A percentile compares a stretch with the other conserved stretches of the same genome.
These are phyloP conservation scores for Diaporthe vaccinii DNA, from an alignment of 2,329 filamentous ascomycete species.

Conservation along the genomic window DNA sequence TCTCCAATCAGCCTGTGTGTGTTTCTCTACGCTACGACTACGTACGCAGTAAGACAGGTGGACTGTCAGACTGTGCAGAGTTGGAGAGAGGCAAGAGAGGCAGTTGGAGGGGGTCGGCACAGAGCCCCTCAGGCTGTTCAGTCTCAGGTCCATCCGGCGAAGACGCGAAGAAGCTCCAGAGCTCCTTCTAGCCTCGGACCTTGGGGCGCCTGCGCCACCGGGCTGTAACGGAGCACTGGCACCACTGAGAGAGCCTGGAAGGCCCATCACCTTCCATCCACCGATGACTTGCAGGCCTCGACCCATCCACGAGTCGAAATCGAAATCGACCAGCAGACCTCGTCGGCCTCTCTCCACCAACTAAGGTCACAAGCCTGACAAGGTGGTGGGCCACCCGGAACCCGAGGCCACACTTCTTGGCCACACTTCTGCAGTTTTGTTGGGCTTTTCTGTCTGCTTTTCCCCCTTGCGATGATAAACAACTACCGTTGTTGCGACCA, in stretches of 20 bases:
- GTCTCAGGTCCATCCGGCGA: neutral
- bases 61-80: neutral
- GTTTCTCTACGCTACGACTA: too few species aligned
- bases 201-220: conserved; percentile 22
- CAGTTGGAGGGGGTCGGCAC: neutral
- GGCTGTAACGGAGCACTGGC: conserved; percentile 12
- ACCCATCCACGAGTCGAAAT: neutral
- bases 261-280: neutral
- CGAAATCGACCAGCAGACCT: neutral
- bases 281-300: neutral
- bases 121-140: too few species aligned
- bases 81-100: too few species aligned
- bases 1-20: conserved; percentile 18
- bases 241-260: neutral
- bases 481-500: neutral
- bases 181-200: conserved; percentile 30
- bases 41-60: neutral
- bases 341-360: neutral
- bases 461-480: neutral
- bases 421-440: neutral
- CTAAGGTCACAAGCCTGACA: neutral
- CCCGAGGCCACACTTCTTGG: neutral
- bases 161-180: conserved; percentile 26
- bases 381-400: neutral
- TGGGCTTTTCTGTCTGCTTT: neutral